These are phyloP conservation scores for Cutaneotrichosporon sp. DNA, from an alignment of 1,284 basidiomycete genomes.

Conservation along the genomic window DNA sequence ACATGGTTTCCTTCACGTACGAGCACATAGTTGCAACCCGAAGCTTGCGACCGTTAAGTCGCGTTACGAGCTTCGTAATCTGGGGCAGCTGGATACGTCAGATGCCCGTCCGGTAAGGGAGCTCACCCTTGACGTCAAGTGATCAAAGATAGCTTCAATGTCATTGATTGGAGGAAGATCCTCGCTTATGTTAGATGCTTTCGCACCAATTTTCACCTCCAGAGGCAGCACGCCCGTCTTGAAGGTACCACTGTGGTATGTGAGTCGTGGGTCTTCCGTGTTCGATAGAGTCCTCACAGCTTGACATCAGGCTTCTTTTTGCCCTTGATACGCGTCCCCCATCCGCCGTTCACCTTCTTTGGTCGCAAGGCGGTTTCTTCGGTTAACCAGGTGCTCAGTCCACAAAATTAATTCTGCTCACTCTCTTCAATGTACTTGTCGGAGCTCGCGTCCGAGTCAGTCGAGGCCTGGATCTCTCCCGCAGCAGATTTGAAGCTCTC, in stretches of 20 bases:
- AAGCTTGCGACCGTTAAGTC: constrained; percentile 72
- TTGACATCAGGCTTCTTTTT: constrained; percentile 29
- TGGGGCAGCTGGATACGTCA: constrained; percentile 1
- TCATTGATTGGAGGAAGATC: constrained; percentile 70
- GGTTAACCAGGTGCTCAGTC: not conserved
- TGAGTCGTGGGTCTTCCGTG: not conserved
- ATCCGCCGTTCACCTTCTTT: constrained; percentile 31
- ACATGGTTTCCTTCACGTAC: constrained; percentile 25
- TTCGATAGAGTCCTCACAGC: constrained; percentile 19
- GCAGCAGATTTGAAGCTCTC: constrained; percentile 10
- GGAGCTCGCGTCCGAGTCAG: constrained; percentile 20
- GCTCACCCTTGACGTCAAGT: constrained; percentile 54
- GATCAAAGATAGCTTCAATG: constrained; percentile 76
- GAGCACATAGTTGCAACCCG: constrained; percentile 93
- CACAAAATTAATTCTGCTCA: not conserved
- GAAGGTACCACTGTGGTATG: constrained; percentile 20
- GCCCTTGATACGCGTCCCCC: constrained; percentile 23
- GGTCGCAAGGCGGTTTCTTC: not conserved
- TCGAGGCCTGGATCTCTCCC: constrained; percentile 7
- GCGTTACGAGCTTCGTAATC: constrained; percentile 57
- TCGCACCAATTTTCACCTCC: constrained; percentile 13
- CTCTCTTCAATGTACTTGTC: constrained; percentile 18
- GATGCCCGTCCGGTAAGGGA: not conserved
- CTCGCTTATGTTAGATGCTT: constrained; percentile 29
- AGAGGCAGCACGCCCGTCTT: constrained; percentile 31